These are phyloP conservation scores for Sarocladium kiliense DNA, from an alignment of 2,329 filamentous ascomycete species.

Conservation along the genomic window DNA sequence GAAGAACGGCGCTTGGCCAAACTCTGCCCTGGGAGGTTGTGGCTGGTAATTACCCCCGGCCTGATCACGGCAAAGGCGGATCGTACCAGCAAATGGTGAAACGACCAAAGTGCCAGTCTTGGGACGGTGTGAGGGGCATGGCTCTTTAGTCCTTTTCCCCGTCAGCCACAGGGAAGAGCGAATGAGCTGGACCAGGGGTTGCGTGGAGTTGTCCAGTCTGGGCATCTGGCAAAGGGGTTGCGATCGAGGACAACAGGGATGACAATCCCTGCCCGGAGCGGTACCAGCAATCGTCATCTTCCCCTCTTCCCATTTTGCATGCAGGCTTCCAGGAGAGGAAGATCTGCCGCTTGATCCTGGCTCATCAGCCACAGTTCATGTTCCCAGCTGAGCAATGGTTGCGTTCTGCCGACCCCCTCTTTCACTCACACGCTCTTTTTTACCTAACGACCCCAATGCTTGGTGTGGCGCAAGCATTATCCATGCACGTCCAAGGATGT, in stretches of 20 bases:
- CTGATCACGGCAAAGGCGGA: neutral
- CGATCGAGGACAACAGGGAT: conserved; percentile 5
- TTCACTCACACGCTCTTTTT: too few relatives aligned
- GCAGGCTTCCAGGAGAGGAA: neutral
- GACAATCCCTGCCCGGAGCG: neutral
- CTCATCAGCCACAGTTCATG: neutral
- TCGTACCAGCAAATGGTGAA: neutral
- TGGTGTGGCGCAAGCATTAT: too few relatives aligned
- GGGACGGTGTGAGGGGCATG: neutral
- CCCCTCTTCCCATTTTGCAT: neutral
- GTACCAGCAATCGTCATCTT: neutral
- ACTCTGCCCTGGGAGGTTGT: conserved; percentile 1
- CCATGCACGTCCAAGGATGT: too few relatives aligned
- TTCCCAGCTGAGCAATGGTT: too few relatives aligned
- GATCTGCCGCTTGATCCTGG: neutral
- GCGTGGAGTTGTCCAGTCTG: neutral
- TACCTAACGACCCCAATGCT: too few relatives aligned
- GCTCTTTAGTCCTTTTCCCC: neutral
- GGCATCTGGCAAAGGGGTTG: conserved; percentile 4
- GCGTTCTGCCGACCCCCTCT: neutral
- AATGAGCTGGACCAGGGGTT: neutral
- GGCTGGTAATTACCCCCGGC: too few relatives aligned
- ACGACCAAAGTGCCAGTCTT: neutral
- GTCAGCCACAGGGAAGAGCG: neutral
- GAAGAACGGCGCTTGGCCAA: neutral